A percentile compares a stretch with the other conserved stretches of the same genome.
These are phyloP conservation scores for Xenoacremonium recifei DNA, from an alignment of 2,329 filamentous ascomycete species.

Conservation along the genomic window DNA sequence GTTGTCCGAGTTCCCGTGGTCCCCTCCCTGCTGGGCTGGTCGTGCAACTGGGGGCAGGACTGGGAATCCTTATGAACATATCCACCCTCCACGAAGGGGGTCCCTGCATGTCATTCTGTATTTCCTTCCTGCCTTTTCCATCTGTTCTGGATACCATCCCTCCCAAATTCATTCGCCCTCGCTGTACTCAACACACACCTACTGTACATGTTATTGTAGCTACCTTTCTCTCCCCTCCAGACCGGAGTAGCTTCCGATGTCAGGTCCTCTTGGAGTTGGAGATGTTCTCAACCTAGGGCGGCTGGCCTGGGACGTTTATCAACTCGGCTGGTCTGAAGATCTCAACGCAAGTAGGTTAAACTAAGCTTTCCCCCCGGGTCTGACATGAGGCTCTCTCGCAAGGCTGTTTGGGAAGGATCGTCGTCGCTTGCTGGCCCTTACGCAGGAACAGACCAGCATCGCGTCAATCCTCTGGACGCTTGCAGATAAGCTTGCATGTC, in stretches of 20 bases:
- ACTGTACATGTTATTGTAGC: neutral
- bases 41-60: slow-evolving; percentile 3
- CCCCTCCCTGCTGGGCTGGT: neutral
- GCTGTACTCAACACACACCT: no score
- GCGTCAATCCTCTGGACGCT: neutral
- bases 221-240: neutral
- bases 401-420: slow-evolving; percentile 13
- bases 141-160: neutral
- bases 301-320: slow-evolving; percentile 33
- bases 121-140: slow-evolving; percentile 6
- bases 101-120: slow-evolving; percentile 7
- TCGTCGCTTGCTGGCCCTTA: slow-evolving; percentile 1
- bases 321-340: slow-evolving; percentile 31
- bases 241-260: slow-evolving; percentile 16
- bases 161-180: neutral
- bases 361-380: neutral
- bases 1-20: neutral
- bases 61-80: slow-evolving; percentile 11
- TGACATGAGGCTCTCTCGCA: slow-evolving; percentile 11
- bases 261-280: slow-evolving; percentile 27
- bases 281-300: slow-evolving; percentile 31
- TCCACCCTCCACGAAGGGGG: slow-evolving; percentile 4
- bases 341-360: slow-evolving; percentile 31
- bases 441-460: neutral
- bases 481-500: neutral